Evolutionary conservation across 768 basidiomycete genomes (phyloP).

Genomic region (Leccinum longicurvipes): DNA sequence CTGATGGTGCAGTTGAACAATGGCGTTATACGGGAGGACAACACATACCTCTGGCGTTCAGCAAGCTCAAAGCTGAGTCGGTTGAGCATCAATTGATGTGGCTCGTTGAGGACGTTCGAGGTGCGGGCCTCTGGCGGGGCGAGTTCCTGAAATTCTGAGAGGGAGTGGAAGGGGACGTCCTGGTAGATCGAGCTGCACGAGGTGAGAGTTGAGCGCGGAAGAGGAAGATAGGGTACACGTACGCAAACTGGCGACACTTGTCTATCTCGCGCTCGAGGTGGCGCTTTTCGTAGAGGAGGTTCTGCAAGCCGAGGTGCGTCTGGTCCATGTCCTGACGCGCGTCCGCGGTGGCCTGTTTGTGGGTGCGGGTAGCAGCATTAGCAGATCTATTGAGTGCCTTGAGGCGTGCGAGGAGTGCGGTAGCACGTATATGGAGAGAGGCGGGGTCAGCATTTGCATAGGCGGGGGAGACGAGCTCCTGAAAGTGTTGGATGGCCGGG

Average conservation of each 20-base stretch:
- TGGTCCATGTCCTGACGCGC: constrained; percentile 89
- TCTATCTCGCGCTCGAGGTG: constrained; percentile 90
- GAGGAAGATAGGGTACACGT: constrained; percentile 28
- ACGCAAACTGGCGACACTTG: constrained; percentile 92
- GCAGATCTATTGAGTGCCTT: constrained; percentile 76
- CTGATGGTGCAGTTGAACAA: constrained; percentile 35
- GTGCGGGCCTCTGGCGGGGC: constrained; percentile 69
- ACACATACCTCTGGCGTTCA: constrained; percentile 76
- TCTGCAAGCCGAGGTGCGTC: constrained; percentile 81
- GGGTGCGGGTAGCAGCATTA: constrained; percentile 65
- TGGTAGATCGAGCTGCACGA: constrained; percentile 76
- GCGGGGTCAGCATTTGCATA: constrained; percentile 42
- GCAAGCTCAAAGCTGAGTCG: constrained; percentile 83
- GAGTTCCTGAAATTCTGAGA: constrained; percentile 64
- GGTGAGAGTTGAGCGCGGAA: not conserved
- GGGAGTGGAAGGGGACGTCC: constrained; percentile 70
- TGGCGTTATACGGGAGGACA: not conserved
- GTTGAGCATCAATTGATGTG: constrained; percentile 85
- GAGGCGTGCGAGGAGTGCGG: constrained; percentile 75
- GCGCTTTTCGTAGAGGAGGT: constrained; percentile 83
- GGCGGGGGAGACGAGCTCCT: constrained; percentile 55
- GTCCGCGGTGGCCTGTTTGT: constrained; percentile 68
- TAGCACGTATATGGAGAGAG: constrained; percentile 60
- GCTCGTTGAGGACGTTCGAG: constrained; percentile 57
- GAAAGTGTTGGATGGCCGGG: constrained; percentile 58